phyloP scores from a whole-genome alignment of 345 rosid species.

The Boechera stricta region DNA sequence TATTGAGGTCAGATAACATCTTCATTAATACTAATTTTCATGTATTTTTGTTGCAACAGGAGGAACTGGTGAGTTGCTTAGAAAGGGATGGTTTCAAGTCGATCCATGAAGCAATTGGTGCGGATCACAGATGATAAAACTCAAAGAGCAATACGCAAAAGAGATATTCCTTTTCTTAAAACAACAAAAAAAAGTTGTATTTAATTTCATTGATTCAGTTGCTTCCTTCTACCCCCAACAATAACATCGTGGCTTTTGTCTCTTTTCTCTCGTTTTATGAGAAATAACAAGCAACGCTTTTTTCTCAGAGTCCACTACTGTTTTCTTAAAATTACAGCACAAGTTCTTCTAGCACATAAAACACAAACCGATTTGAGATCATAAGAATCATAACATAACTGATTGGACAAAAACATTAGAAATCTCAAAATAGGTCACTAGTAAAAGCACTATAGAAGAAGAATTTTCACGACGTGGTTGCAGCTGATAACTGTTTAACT shows the following conservation, averaged over 20 bases:
- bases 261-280: constrained; percentile 12
- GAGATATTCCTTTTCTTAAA: not conserved
- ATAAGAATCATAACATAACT: constrained; percentile 9
- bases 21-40: not conserved
- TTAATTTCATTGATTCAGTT: constrained; percentile 34
- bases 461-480: constrained; percentile 39
- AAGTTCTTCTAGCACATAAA: not conserved
- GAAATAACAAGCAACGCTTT: not conserved
- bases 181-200: constrained; percentile 21
- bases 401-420: not conserved
- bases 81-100: constrained; percentile 95
- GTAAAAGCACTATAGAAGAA: constrained; percentile 14
- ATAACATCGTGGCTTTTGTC: constrained; percentile 3
- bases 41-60: constrained; percentile 48
- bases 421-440: not conserved
- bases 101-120: constrained; percentile 82
- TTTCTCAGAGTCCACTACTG: not conserved
- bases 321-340: constrained; percentile 9
- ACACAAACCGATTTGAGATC: constrained; percentile 6
- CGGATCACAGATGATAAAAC: constrained; percentile 66
- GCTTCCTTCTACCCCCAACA: not conserved
- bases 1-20: not conserved
- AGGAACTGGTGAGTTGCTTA: constrained; percentile 81
- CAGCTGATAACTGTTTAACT: constrained; percentile 64
- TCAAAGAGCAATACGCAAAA: constrained; percentile 23